A percentile compares a stretch with the other conserved stretches of the same genome.
These are phyloP conservation scores for Arthrobotrys iridis DNA, from an alignment of 2,329 filamentous ascomycete species.

Conservation along the genomic window DNA sequence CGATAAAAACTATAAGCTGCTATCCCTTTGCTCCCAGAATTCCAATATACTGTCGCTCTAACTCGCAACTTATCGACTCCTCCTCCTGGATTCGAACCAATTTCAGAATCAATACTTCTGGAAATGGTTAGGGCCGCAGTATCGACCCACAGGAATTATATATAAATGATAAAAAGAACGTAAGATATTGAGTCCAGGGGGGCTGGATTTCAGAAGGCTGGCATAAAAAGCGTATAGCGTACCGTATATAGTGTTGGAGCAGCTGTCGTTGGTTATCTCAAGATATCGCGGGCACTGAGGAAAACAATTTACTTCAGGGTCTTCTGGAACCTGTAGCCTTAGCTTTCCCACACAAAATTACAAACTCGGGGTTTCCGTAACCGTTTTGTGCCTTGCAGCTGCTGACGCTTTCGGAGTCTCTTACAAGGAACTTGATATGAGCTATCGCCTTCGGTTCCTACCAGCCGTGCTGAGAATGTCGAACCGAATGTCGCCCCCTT, in stretches of 20 bases:
- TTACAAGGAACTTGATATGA: constrained; percentile 36
- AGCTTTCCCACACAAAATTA: constrained; percentile 9
- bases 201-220: constrained; percentile 26
- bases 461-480: constrained; percentile 44
- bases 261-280: too few species aligned
- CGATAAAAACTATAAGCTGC: constrained; percentile 34
- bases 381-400: constrained; percentile 35
- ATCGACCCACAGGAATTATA: constrained; percentile 47
- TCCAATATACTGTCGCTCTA: constrained; percentile 36
- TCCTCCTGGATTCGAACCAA: constrained; percentile 54
- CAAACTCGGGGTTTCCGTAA: constrained; percentile 23
- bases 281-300: too few species aligned
- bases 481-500: constrained; percentile 49
- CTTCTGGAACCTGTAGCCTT: constrained; percentile 14
- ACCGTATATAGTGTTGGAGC: too few species aligned
- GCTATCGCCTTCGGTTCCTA: constrained; percentile 44
- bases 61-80: constrained; percentile 49
- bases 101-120: constrained; percentile 50
- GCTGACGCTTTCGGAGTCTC: constrained; percentile 28
- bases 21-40: constrained; percentile 52
- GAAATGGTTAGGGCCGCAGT: constrained; percentile 40
- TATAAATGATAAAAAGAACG: constrained; percentile 31
- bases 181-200: constrained; percentile 38
- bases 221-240: constrained; percentile 20
- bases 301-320: constrained; percentile 4